A percentile compares a stretch with the other conserved stretches of the same genome.
phyloP scores from a whole-genome alignment of 495 filamentous ascomycete genomes.

The Penicillium coffeae region DNA sequence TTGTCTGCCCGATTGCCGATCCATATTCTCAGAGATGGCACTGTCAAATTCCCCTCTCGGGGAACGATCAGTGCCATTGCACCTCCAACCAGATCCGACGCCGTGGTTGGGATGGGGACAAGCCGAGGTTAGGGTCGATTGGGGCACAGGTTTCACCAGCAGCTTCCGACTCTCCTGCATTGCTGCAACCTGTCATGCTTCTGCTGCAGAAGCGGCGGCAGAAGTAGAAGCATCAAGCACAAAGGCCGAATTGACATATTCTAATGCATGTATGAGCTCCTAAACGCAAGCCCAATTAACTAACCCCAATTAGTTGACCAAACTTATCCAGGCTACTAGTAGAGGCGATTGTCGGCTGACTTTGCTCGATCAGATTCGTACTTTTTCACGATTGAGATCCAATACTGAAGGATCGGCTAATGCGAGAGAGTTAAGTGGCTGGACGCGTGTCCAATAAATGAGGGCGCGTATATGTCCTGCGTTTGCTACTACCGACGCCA shows the following conservation, averaged over 20 bases:
- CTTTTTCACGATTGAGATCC: too few relatives aligned
- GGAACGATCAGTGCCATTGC: constrained; percentile 16
- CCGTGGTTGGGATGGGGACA: constrained; percentile 23
- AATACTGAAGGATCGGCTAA: not conserved
- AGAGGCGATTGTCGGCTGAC: too few relatives aligned
- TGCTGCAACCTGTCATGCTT: not conserved
- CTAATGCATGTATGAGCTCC: too few relatives aligned
- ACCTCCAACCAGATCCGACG: constrained; percentile 21
- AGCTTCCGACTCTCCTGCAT: not conserved
- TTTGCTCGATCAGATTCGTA: too few relatives aligned
- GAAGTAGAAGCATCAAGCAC: not conserved
- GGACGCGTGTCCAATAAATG: not conserved
- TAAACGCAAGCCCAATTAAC: too few relatives aligned
- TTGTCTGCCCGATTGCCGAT: constrained; percentile 18
- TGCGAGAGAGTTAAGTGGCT: not conserved
- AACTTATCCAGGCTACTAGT: too few relatives aligned
- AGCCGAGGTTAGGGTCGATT: constrained; percentile 11
- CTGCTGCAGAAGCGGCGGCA: not conserved
- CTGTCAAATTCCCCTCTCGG: constrained; percentile 5
- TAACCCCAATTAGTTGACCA: too few relatives aligned
- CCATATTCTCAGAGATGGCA: constrained; percentile 3
- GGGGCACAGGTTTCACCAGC: constrained; percentile 2
- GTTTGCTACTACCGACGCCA: not conserved
- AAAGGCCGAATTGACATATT: not conserved
- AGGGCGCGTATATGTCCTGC: not conserved